Evolutionary conservation across 371 early-diverging fungal genomes (phyloP), one percentile per base, ranked within the genome.

Genomic region (Mucor irregularis): DNA sequence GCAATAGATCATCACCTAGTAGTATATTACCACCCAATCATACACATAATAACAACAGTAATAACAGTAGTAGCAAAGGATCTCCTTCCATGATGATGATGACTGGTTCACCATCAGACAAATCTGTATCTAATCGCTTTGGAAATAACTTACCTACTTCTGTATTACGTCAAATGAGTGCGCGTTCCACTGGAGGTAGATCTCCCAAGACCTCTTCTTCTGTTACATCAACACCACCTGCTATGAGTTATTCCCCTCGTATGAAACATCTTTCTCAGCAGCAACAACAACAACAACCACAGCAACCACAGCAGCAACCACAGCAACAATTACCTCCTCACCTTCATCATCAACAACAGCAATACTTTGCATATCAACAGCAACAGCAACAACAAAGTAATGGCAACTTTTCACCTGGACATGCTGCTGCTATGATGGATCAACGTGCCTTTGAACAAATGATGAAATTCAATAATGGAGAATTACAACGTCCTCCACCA

Each of bases 101-200:
- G 55, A 38, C 55, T 35, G 55, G 47, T 24, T 45, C 47, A 46
- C 55, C 55, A 25, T 35, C 35, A 25, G 14, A 9, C 14, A 42
- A 35, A 24, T 21, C 52, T 49, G 64, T 30, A 30, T 61, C 45
- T 40, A 73, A 64, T 38, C 62, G 73, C 24, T 80, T 86, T 68
- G 83, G 79, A 31, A 81, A 80, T 11, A 84, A 83, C 38, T 62
- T 86, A n/a, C 86, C 86, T 9, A 86, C 86, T 5, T 83, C 84
- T 24, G 86, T 86, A 11, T 70, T 83, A 37, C 83, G 86, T 37
- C 86, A 86, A 54, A 64, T 86, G 78, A 84, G 84, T 46, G 78
- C 83, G 9, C 71, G 78, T 47, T 74, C 81, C 11, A 62, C 67
- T 0, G 69, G 65, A 54, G 73, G 74, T 26, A 66, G 53, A 44